Conservation (phyloP, 495 filamentous ascomycete species). For the Neurospora cerealis region DNA sequence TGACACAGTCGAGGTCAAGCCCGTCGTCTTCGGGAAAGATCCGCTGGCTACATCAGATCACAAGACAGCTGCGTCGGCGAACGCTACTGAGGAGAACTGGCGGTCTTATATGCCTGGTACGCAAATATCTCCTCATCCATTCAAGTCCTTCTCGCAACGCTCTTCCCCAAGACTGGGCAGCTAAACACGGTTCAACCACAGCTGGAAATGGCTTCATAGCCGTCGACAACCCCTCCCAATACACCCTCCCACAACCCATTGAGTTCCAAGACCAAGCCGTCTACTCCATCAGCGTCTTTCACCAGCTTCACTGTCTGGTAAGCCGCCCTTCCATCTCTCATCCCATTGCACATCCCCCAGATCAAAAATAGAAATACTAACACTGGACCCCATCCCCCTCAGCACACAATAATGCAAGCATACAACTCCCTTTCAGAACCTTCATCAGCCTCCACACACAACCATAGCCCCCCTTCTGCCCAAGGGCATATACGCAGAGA, state of each 20-base stretch:
- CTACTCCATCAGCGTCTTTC: slow-evolving; percentile 6
- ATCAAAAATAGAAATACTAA: too few relatives aligned
- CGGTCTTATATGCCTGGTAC: slow-evolving; percentile 1
- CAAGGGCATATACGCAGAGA: too few relatives aligned
- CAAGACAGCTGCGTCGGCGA: background rate
- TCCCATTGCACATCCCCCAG: too few relatives aligned
- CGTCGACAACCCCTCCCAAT: background rate
- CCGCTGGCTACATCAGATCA: slow-evolving; percentile 4
- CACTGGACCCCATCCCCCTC: background rate
- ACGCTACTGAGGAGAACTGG: slow-evolving; percentile 3
- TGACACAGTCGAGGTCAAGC: background rate
- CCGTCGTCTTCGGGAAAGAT: background rate
- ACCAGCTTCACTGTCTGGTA: slow-evolving; percentile 6
- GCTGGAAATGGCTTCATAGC: background rate
- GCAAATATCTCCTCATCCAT: background rate
- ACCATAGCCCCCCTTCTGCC: too few relatives aligned
- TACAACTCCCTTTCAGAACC: background rate
- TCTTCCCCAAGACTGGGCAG: background rate
- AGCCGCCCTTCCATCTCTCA: background rate
- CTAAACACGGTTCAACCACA: background rate
- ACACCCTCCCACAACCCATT: slow-evolving; percentile 3
- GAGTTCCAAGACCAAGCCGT: background rate
- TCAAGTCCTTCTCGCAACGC: background rate
- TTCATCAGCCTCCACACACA: too few relatives aligned
- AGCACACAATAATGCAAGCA: background rate